Conservation (phyloP, 768 basidiomycete genomes). For the Lepiota brunneoincarnata region DNA sequence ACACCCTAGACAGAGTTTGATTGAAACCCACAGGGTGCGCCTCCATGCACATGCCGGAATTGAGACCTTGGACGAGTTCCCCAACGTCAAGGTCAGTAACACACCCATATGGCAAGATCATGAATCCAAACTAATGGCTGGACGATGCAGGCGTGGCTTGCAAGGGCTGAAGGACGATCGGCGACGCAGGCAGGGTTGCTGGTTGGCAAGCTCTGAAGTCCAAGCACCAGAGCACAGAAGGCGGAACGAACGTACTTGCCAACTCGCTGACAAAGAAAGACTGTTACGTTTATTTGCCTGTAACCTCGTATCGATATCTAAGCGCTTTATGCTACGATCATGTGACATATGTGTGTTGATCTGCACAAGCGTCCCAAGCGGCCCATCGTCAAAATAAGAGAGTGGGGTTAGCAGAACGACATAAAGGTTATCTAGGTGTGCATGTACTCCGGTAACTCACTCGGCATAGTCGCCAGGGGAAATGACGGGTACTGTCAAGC, state of each 20-base stretch:
- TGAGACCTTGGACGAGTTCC: conserved; percentile 59
- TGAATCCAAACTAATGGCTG: background rate
- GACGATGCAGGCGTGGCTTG: conserved; percentile 21
- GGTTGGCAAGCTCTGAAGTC: background rate
- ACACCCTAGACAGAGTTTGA: background rate
- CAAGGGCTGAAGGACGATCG: conserved; percentile 10
- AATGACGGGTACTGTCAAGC: too few species aligned
- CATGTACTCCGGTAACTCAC: too few species aligned
- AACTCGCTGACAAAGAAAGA: background rate
- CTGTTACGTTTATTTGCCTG: too few species aligned
- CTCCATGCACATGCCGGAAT: conserved; percentile 46
- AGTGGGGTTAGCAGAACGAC: too few species aligned
- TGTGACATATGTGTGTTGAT: too few species aligned
- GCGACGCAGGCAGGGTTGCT: conserved; percentile 6
- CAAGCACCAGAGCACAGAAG: background rate
- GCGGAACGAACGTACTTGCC: background rate
- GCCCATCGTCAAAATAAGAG: too few species aligned
- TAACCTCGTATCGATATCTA: too few species aligned
- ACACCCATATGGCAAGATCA: background rate
- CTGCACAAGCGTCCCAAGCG: too few species aligned
- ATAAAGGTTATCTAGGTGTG: too few species aligned
- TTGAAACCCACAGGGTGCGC: conserved; percentile 45
- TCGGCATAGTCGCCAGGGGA: too few species aligned
- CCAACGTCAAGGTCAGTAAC: conserved; percentile 49
- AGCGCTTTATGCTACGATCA: too few species aligned